Percentiles rank a stretch among this genome's conserved stretches.
phyloP scores from a whole-genome alignment of 2,329 filamentous ascomycete species.

The Aspergillus luchuensis region DNA sequence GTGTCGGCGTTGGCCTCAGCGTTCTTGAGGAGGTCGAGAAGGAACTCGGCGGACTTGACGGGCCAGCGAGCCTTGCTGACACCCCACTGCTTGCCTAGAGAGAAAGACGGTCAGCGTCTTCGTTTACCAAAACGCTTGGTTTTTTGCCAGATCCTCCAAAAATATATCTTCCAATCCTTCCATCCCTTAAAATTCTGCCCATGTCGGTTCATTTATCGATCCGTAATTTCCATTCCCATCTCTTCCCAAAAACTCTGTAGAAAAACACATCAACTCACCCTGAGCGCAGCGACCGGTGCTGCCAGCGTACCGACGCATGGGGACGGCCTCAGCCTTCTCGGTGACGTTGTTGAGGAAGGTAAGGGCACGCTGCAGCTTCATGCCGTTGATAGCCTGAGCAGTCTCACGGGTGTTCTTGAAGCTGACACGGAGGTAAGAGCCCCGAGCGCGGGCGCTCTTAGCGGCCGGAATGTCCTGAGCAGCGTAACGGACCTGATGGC shows the following conservation, averaged over 20 bases:
- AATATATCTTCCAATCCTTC: background rate
- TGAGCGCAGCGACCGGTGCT: conserved; percentile 94
- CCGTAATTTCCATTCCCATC: background rate
- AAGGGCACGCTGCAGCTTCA: conserved; percentile 93
- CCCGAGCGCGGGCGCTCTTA: conserved; percentile 96
- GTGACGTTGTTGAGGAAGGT: conserved; percentile 98
- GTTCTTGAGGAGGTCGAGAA: conserved; percentile 96
- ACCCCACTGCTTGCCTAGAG: conserved; percentile 94
- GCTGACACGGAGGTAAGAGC: conserved; percentile 97
- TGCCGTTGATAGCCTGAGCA: conserved; percentile 98
- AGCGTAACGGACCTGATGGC: conserved; percentile 86
- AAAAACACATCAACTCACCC: conserved; percentile 67
- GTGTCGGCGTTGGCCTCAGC: conserved; percentile 95
- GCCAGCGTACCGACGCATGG: conserved; percentile 96
- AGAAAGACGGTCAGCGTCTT: conserved; percentile 12
- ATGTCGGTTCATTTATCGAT: conserved; percentile 6
- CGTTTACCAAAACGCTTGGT: background rate
- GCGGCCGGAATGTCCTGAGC: conserved; percentile 80
- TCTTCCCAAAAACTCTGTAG: conserved; percentile 8
- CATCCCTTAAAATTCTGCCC: background rate
- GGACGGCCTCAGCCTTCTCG: conserved; percentile 95
- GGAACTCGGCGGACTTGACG: conserved; percentile 98
- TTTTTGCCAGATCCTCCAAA: background rate
- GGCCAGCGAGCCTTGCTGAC: conserved; percentile 98
- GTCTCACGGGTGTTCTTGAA: conserved; percentile 99